These are phyloP conservation scores for Escallonia herrerae DNA, from an alignment of 129 eudicot species.

Conservation along the genomic window DNA sequence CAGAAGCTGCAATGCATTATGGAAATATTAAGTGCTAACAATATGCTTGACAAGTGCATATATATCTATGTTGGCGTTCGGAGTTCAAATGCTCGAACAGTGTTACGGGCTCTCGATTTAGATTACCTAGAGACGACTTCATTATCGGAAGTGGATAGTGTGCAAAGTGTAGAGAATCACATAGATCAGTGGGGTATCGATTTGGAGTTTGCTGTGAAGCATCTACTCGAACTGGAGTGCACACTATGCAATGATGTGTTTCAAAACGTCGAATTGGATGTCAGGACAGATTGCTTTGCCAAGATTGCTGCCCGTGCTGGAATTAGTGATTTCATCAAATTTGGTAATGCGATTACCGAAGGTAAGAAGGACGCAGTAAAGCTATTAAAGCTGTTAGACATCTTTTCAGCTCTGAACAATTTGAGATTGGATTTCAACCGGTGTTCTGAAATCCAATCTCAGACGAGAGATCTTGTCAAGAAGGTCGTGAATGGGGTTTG, in stretches of 20 bases:
- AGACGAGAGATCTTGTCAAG: constrained; percentile 63
- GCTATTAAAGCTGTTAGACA: constrained; percentile 57
- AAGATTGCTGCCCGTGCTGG: constrained; percentile 50
- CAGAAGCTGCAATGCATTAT: constrained; percentile 45
- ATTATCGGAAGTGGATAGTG: constrained; percentile 47
- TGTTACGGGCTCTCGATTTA: constrained; percentile 43
- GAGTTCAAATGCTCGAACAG: constrained; percentile 23
- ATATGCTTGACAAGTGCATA: constrained; percentile 37
- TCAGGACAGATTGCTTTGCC: constrained; percentile 47
- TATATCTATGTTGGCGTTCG: constrained; percentile 46
- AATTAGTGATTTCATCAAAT: constrained; percentile 42
- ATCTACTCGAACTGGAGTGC: constrained; percentile 50
- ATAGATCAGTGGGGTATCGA: constrained; percentile 65
- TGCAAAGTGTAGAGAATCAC: constrained; percentile 41
- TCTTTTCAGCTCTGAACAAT: constrained; percentile 46
- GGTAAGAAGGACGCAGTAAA: constrained; percentile 79
- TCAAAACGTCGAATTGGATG: constrained; percentile 18
- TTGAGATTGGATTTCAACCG: constrained; percentile 63
- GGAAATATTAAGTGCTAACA: constrained; percentile 36
- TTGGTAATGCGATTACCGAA: constrained; percentile 46
- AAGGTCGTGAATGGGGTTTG: constrained; percentile 55
- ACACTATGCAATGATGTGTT: constrained; percentile 44
- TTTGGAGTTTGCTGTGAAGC: constrained; percentile 58
- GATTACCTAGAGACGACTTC: constrained; percentile 40
- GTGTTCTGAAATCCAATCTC: constrained; percentile 49